These are phyloP conservation scores for Salvia rosmarinus DNA, from an alignment of 257 asterid genomes.

Conservation along the genomic window DNA sequence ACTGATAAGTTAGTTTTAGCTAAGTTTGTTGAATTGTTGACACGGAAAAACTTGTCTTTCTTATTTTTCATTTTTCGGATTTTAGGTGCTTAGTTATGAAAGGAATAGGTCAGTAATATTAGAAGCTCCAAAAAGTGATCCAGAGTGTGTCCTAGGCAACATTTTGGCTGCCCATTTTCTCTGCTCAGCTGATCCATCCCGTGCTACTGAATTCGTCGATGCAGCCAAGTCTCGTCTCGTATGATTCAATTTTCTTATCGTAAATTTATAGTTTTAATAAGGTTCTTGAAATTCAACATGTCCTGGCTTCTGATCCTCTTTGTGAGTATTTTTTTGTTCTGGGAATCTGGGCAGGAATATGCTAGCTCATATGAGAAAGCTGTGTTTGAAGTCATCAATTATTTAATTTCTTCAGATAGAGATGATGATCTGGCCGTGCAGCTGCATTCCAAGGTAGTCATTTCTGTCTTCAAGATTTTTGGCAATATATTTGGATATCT, in stretches of 20 bases:
- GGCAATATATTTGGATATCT: background rate
- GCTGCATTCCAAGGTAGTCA: slow-evolving; percentile 65
- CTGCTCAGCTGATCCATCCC: slow-evolving; percentile 55
- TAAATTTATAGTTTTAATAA: background rate
- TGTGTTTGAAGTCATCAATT: slow-evolving; percentile 57
- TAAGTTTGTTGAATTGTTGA: background rate
- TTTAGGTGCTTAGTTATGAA: slow-evolving; percentile 83
- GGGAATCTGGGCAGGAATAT: slow-evolving; percentile 53
- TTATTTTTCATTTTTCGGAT: background rate
- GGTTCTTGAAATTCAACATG: slow-evolving; percentile 12
- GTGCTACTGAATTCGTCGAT: slow-evolving; percentile 49
- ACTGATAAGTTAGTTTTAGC: background rate
- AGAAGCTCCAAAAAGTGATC: slow-evolving; percentile 85
- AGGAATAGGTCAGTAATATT: slow-evolving; percentile 76
- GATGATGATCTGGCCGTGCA: slow-evolving; percentile 87
- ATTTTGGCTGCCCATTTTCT: slow-evolving; percentile 82
- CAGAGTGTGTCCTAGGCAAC: slow-evolving; percentile 82
- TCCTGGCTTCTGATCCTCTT: too few species aligned
- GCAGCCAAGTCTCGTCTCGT: slow-evolving; percentile 80
- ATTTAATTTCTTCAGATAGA: slow-evolving; percentile 63
- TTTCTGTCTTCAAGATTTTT: background rate
- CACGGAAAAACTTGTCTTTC: background rate
- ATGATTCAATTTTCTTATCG: slow-evolving; percentile 20
- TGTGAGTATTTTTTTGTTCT: slow-evolving; percentile 6
- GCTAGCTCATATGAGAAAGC: slow-evolving; percentile 77